Evolutionary conservation across 106 monocot genomes (phyloP).

Genomic region (Chionographis japonica): DNA sequence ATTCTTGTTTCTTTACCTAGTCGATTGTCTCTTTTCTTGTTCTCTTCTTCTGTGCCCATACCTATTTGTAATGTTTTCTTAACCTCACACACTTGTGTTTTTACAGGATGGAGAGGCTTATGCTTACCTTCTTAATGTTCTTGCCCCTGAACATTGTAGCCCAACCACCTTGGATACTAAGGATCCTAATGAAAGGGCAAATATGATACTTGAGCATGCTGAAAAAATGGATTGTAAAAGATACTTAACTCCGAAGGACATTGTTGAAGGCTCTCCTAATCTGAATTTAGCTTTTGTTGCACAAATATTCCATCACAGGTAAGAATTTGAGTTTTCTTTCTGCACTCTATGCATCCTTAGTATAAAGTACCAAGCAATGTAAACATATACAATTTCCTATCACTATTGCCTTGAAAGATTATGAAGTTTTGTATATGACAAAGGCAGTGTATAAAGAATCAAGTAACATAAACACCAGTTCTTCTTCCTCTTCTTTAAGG

Average conservation of each 20-base stretch:
- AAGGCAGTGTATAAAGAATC: no score
- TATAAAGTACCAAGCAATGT: no score
- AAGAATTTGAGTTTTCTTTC: neutral
- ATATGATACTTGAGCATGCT: conserved; percentile 71
- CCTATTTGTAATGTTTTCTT: no score
- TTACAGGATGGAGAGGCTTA: conserved; percentile 78
- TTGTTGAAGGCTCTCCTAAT: conserved; percentile 75
- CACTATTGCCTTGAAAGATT: no score
- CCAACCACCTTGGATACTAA: conserved; percentile 43
- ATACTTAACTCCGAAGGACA: conserved; percentile 64
- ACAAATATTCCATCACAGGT: conserved; percentile 79
- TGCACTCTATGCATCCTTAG: no score
- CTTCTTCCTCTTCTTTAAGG: no score
- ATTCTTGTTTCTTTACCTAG: neutral
- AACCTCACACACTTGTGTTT: conserved; percentile 29
- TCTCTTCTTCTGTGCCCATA: conserved; percentile 44
- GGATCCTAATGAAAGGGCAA: conserved; percentile 64
- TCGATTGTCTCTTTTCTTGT: neutral
- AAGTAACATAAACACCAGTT: no score
- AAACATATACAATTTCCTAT: no score
- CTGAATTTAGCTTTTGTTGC: conserved; percentile 84
- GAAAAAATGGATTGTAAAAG: conserved; percentile 76
- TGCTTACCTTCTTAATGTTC: conserved; percentile 69
- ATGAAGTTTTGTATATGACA: no score
- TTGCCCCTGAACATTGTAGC: conserved; percentile 60